Percentiles rank a stretch among this genome's conserved stretches.
These are phyloP conservation scores for Aspergillus brunneoviolaceus DNA, from an alignment of 2,329 filamentous ascomycete genomes.

Conservation along the genomic window DNA sequence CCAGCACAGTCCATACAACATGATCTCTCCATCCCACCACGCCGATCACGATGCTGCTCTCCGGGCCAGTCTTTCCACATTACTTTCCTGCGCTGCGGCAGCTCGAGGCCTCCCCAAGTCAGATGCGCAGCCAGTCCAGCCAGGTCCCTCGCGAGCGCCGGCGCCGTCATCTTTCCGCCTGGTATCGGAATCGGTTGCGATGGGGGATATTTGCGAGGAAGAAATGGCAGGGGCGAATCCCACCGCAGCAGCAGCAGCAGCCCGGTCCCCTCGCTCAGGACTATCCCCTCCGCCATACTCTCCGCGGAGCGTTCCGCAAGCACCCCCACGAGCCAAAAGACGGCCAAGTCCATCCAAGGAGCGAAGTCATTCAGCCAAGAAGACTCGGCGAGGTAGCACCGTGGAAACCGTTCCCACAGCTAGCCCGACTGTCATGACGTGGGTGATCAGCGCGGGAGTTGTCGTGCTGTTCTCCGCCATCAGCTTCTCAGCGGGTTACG, in stretches of 20 bases:
- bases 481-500: slow-evolving; percentile 65
- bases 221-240: slow-evolving; percentile 23
- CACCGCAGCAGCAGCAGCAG: slow-evolving; percentile 18
- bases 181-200: slow-evolving; percentile 59
- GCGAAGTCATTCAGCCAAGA: slow-evolving; percentile 35
- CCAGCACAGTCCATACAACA: slow-evolving; percentile 61
- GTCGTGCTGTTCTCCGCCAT: slow-evolving; percentile 64
- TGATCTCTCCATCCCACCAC: slow-evolving; percentile 72
- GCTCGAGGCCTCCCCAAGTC: slow-evolving; percentile 75
- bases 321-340: slow-evolving; percentile 28
- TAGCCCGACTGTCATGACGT: slow-evolving; percentile 62
- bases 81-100: slow-evolving; percentile 91
- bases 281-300: slow-evolving; percentile 23
- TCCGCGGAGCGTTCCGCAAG: slow-evolving; percentile 10
- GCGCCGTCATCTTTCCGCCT: slow-evolving; percentile 55
- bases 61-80: slow-evolving; percentile 86
- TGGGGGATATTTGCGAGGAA: slow-evolving; percentile 41
- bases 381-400: slow-evolving; percentile 32
- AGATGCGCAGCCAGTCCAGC: slow-evolving; percentile 31
- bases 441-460: slow-evolving; percentile 65
- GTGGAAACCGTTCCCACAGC: slow-evolving; percentile 39
- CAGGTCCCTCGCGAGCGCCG: slow-evolving; percentile 37
- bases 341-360: slow-evolving; percentile 42
- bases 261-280: slow-evolving; percentile 24
- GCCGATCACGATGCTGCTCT: slow-evolving; percentile 91